A percentile compares a stretch with the other conserved stretches of the same genome.
Evolutionary conservation across 2,329 filamentous ascomycete species (phyloP).

Genomic region (Fusarium nodosum): DNA sequence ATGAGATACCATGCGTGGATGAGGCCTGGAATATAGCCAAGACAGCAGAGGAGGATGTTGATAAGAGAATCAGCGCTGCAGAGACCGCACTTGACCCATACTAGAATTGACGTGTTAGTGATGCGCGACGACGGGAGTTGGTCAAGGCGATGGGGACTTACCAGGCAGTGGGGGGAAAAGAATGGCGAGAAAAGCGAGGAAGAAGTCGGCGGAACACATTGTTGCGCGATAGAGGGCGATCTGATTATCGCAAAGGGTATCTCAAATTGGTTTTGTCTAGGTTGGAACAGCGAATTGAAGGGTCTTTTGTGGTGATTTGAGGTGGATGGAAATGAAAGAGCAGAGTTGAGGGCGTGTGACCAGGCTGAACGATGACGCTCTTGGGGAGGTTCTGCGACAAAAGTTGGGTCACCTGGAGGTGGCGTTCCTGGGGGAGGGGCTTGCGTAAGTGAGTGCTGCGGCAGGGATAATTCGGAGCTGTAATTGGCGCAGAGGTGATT

Average conservation of each 20-base stretch:
- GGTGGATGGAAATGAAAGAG: slow-evolving; percentile 18
- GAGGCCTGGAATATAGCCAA: slow-evolving; percentile 86
- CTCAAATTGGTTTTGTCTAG: not conserved
- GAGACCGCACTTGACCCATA: slow-evolving; percentile 96
- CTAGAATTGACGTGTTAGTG: slow-evolving; percentile 59
- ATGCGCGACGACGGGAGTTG: slow-evolving; percentile 14
- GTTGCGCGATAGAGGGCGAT: slow-evolving; percentile 7
- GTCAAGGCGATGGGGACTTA: slow-evolving; percentile 56
- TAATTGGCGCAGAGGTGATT: slow-evolving; percentile 28
- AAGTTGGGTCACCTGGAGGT: slow-evolving; percentile 38
- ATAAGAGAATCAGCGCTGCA: slow-evolving; percentile 94
- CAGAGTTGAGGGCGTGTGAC: slow-evolving; percentile 24
- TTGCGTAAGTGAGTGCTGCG: slow-evolving; percentile 40
- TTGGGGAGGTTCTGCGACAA: slow-evolving; percentile 21
- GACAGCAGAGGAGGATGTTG: slow-evolving; percentile 89
- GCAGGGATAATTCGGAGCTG: not conserved
- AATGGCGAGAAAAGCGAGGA: slow-evolving; percentile 73
- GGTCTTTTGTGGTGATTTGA: slow-evolving; percentile 19
- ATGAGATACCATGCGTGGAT: slow-evolving; percentile 99
- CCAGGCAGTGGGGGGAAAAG: slow-evolving; percentile 75
- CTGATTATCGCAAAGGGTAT: not conserved
- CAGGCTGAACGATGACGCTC: slow-evolving; percentile 43
- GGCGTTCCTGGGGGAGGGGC: slow-evolving; percentile 41
- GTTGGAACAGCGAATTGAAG: slow-evolving; percentile 16
- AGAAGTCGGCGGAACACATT: slow-evolving; percentile 73